These are phyloP conservation scores for Arthrobotrys sinensis DNA, from an alignment of 2,329 filamentous ascomycete species.

Conservation along the genomic window DNA sequence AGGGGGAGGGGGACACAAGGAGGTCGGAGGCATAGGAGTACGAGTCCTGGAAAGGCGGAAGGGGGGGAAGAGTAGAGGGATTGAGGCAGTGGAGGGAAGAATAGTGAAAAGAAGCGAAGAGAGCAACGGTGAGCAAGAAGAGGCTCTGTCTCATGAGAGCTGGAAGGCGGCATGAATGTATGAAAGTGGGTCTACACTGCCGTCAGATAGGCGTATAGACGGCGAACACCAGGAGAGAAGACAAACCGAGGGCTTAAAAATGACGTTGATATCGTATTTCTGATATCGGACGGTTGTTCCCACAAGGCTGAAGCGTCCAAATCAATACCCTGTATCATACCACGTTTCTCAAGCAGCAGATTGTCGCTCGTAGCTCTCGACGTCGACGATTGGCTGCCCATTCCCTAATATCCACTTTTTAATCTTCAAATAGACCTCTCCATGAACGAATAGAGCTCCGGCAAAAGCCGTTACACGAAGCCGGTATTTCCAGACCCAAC, in stretches of 20 bases:
- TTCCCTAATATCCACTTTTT: not conserved
- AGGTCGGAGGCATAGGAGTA: slow-evolving; percentile 57
- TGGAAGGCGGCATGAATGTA: not conserved
- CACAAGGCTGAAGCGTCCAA: not conserved
- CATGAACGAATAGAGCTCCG: slow-evolving; percentile 1
- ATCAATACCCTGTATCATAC: slow-evolving; percentile 17
- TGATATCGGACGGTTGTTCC: slow-evolving; percentile 10
- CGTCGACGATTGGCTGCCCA: slow-evolving; percentile 19
- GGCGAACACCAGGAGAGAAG: slow-evolving; percentile 10
- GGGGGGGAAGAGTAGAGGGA: slow-evolving; percentile 48
- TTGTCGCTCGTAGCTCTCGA: not conserved
- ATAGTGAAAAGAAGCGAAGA: not conserved
- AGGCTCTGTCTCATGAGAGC: slow-evolving; percentile 4
- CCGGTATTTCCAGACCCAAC: not conserved
- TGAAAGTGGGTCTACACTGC: slow-evolving; percentile 19
- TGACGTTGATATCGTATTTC: slow-evolving; percentile 2
- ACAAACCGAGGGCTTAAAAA: not conserved
- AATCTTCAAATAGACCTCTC: not conserved
- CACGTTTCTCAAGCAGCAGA: not conserved
- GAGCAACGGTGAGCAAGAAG: not conserved
- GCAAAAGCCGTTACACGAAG: slow-evolving; percentile 1
- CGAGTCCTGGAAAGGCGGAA: slow-evolving; percentile 55
- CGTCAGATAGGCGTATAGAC: slow-evolving; percentile 13
- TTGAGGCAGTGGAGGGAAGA: not conserved
- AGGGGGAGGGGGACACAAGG: slow-evolving; percentile 63